Conservation (phyloP, 1,139 yeast genomes). For the Geotrichum reessii region DNA sequence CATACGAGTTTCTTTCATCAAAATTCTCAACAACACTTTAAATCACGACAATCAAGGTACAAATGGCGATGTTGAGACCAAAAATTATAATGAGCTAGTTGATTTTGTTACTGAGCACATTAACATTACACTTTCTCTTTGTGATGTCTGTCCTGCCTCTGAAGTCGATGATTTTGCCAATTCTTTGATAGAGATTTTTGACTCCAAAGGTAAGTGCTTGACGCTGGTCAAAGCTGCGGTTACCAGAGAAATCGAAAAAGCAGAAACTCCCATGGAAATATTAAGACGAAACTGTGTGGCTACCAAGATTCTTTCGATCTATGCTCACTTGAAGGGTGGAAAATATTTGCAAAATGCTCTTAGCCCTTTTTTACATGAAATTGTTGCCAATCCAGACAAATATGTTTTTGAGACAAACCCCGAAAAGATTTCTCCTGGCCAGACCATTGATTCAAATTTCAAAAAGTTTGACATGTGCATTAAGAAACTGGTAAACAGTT, state of each 20-base stretch:
- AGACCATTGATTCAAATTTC: conserved; percentile 42
- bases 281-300: conserved; percentile 78
- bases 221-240: conserved; percentile 53
- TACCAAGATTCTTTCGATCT: conserved; percentile 66
- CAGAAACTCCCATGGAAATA: conserved; percentile 62
- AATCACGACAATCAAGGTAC: conserved; percentile 38
- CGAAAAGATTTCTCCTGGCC: conserved; percentile 40
- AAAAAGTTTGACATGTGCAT: conserved; percentile 53
- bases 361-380: conserved; percentile 50
- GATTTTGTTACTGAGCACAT: conserved; percentile 24
- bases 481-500: conserved; percentile 49
- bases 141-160: conserved; percentile 50
- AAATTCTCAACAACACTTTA: conserved; percentile 68
- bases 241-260: conserved; percentile 54
- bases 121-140: conserved; percentile 25
- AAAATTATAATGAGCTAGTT: conserved; percentile 33
- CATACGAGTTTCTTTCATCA: conserved; percentile 65
- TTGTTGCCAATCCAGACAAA: conserved; percentile 46
- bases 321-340: conserved; percentile 61
- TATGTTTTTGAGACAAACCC: conserved; percentile 56
- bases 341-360: conserved; percentile 52
- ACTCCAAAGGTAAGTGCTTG: conserved; percentile 50
- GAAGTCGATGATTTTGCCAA: conserved; percentile 72
- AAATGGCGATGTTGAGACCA: conserved; percentile 33
- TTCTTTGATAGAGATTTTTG: conserved; percentile 58